Evolutionary conservation across 305 asterid species (phyloP), one percentile per base, ranked within the genome.

Genomic region (Fraxinus platypoda): DNA sequence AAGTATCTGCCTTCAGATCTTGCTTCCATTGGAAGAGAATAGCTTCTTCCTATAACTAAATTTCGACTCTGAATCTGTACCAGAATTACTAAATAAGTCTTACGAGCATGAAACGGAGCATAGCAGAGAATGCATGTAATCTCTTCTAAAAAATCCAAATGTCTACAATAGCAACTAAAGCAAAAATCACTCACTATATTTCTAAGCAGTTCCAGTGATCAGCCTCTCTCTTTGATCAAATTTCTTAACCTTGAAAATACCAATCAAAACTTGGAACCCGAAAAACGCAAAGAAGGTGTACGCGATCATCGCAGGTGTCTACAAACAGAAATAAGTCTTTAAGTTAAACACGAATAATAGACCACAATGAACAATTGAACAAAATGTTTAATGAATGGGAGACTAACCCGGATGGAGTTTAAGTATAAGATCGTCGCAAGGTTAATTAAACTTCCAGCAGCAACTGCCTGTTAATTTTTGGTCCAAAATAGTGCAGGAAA

Each of bases 381-480:
- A 13, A 4, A 49, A 81, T 25, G 26, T 2, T 68, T 19, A 81
- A 52, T 38, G 19, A 75, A 79, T 80, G 78, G 82, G 68, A 81
- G 71, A 83, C 94, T 74, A 75, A 95, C 99, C 82, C 86, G 85
- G 86, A 94, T 85, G 74, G 99, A 89, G 78, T 94, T 94, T 66
- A 94, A 74, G 84, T 94, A 86, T 74, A 96, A 83, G 49, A 96
- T 83, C 5, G 99, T 96, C 23, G 98, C 98, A 80, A 96, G 97
- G 90, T 96, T 96, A 62, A 94, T 80, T 85, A 96, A 93, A 90
- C 99, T 96, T 88, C 99, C 99, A 85, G 97, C 98, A 81, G 98
- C 99, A 83, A 94, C 91, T 11, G 94, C 98, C 98, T 95, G 94
- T 88, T 74, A 57, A 85, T 81, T 52, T 76, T 81, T 64, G 15